phyloP scores from a whole-genome alignment of 768 basidiomycete genomes.

The Lactarius tabidus region DNA sequence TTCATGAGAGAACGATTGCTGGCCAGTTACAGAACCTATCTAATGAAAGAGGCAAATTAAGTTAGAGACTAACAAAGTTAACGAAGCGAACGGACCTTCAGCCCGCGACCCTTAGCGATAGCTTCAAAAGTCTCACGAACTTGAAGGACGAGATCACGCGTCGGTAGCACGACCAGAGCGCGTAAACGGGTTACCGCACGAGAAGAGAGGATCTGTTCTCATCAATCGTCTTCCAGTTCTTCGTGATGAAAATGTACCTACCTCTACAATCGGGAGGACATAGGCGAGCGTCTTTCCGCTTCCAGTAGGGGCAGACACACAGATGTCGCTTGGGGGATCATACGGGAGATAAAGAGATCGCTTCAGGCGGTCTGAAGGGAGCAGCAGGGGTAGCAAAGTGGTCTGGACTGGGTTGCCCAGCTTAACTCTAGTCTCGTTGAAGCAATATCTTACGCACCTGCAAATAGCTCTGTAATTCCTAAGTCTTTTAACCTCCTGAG shows the following conservation, averaged over 20 bases:
- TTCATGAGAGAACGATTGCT: conserved; percentile 91
- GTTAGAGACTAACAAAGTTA: neutral
- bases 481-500: conserved; percentile 62
- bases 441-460: conserved; percentile 50
- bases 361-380: conserved; percentile 42
- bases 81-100: conserved; percentile 55
- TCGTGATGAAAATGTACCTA: conserved; percentile 30
- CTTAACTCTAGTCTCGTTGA: neutral
- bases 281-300: conserved; percentile 99
- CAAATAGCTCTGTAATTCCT: conserved; percentile 84
- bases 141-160: conserved; percentile 88
- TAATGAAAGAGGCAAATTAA: conserved; percentile 25
- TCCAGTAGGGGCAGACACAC: conserved; percentile 95
- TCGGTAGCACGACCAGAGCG: conserved; percentile 88
- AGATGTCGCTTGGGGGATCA: conserved; percentile 70
- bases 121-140: conserved; percentile 90
- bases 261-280: conserved; percentile 88
- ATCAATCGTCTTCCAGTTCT: neutral
- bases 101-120: conserved; percentile 75
- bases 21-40: conserved; percentile 84
- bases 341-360: conserved; percentile 61
- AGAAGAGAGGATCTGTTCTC: conserved; percentile 57
- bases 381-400: conserved; percentile 75
- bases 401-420: conserved; percentile 68
- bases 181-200: conserved; percentile 80